Conservation (phyloP, 805 yeast genomes). For the Kodamaea laetipori region DNA sequence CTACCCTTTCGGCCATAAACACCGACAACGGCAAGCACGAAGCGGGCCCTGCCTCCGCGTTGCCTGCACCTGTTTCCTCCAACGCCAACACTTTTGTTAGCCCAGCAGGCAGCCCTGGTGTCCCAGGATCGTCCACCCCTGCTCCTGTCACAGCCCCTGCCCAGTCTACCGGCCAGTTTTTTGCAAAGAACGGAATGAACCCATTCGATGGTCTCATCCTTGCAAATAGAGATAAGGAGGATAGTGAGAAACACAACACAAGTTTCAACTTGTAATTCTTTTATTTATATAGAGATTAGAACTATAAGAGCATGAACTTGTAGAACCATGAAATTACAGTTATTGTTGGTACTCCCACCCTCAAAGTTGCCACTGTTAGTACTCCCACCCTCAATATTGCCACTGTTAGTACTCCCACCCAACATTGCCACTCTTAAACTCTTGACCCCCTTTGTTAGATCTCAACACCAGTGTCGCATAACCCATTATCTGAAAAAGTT, state of each 20-base stretch:
- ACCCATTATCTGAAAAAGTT: slow-evolving; percentile 3
- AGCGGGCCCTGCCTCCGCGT: slow-evolving; percentile 10
- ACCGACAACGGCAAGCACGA: slow-evolving; percentile 5
- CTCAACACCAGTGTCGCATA: no score
- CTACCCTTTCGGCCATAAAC: slow-evolving; percentile 5
- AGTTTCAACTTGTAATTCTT: slow-evolving; percentile 3
- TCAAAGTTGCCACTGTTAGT: no score
- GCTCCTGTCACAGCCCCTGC: slow-evolving; percentile 30
- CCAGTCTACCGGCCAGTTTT: slow-evolving; percentile 35
- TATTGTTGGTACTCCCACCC: no score
- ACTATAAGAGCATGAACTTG: slow-evolving; percentile 11
- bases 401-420: no score
- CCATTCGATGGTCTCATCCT: slow-evolving; percentile 42
- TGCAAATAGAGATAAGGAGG: slow-evolving; percentile 21
- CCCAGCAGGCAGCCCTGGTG: slow-evolving; percentile 21
- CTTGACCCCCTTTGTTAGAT: no score
- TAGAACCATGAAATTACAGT: no score
- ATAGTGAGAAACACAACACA: neutral
- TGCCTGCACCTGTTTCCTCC: slow-evolving; percentile 3
- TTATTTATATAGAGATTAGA: neutral
- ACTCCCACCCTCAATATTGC: no score
- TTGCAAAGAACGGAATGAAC: slow-evolving; percentile 38
- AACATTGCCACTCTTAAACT: no score
- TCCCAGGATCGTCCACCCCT: slow-evolving; percentile 6
- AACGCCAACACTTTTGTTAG: slow-evolving; percentile 11